Conservation (phyloP, 768 basidiomycete species). For the Leccinum fibrillosum region DNA sequence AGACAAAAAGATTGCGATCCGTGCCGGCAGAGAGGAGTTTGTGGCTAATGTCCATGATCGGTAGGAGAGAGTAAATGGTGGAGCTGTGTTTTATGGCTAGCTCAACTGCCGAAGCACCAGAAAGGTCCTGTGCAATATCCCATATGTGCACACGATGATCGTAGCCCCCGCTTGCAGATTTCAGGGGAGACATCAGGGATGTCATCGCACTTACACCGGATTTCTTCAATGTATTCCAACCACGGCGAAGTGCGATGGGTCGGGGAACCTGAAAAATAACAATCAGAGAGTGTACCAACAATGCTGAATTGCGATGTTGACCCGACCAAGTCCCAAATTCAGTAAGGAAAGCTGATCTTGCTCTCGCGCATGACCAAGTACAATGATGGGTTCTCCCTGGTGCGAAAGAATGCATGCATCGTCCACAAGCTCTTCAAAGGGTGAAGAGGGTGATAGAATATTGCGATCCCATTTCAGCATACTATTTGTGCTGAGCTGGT, state of each 20-base stretch:
- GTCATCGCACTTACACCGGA: slow-evolving; percentile 42
- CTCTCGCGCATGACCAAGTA: slow-evolving; percentile 40
- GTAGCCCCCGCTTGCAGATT: slow-evolving; percentile 49
- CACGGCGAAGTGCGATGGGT: slow-evolving; percentile 19
- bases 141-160: slow-evolving; percentile 49
- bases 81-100: slow-evolving; percentile 43
- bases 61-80: slow-evolving; percentile 41
- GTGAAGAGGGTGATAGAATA: slow-evolving; percentile 21
- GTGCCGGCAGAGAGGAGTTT: slow-evolving; percentile 48
- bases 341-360: slow-evolving; percentile 32
- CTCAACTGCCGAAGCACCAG: slow-evolving; percentile 28
- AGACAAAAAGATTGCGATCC: slow-evolving; percentile 44
- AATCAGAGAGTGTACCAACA: slow-evolving; percentile 3
- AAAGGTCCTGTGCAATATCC: slow-evolving; percentile 36
- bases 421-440: slow-evolving; percentile 35
- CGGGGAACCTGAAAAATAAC: slow-evolving; percentile 4
- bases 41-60: slow-evolving; percentile 42
- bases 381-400: slow-evolving; percentile 23
- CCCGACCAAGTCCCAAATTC: slow-evolving; percentile 16
- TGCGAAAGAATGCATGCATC: slow-evolving; percentile 39
- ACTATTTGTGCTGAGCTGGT: slow-evolving; percentile 23
- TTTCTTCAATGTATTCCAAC: slow-evolving; percentile 36
- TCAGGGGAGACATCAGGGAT: slow-evolving; percentile 37
- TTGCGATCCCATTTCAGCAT: slow-evolving; percentile 14
- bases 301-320: slow-evolving; percentile 12